A percentile compares a stretch with the other conserved stretches of the same genome.
phyloP scores from a whole-genome alignment of 345 rosid species.

The Gossypium arboreum region DNA sequence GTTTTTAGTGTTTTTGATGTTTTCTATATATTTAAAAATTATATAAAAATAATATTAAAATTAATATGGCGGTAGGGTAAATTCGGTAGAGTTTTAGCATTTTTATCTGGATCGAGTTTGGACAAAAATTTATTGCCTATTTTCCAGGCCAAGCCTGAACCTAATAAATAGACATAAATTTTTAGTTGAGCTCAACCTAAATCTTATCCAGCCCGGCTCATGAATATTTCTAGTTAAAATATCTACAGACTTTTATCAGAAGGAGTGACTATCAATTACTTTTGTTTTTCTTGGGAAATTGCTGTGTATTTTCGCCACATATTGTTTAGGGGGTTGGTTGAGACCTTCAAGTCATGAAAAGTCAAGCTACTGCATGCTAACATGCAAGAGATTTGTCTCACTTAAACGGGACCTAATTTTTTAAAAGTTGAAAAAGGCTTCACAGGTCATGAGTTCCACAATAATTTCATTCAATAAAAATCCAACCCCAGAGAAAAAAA shows the following conservation, averaged over 20 bases:
- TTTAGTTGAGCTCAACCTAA: too few relatives aligned
- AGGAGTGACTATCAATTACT: not conserved
- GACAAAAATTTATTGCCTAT: too few relatives aligned
- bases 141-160: rapidly evolving
- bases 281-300: not conserved
- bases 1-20: too few relatives aligned
- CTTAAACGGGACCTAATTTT: too few relatives aligned
- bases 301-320: not conserved
- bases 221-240: not conserved
- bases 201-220: rapidly evolving
- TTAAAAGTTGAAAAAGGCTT: not conserved
- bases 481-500: not conserved
- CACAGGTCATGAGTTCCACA: not conserved
- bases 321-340: not conserved
- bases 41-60: too few relatives aligned
- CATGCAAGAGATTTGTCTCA: not conserved
- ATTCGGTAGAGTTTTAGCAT: too few relatives aligned
- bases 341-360: not conserved
- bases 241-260: not conserved
- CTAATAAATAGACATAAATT: too few relatives aligned
- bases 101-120: rapidly evolving
- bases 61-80: too few relatives aligned
- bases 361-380: not conserved
- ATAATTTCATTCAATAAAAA: conserved; percentile 1
- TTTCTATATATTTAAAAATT: too few relatives aligned